Evolutionary conservation across 192 early-diverging fungal genomes (phyloP), one percentile per base, ranked within the genome.

Genomic region (Mortierella alpina): DNA sequence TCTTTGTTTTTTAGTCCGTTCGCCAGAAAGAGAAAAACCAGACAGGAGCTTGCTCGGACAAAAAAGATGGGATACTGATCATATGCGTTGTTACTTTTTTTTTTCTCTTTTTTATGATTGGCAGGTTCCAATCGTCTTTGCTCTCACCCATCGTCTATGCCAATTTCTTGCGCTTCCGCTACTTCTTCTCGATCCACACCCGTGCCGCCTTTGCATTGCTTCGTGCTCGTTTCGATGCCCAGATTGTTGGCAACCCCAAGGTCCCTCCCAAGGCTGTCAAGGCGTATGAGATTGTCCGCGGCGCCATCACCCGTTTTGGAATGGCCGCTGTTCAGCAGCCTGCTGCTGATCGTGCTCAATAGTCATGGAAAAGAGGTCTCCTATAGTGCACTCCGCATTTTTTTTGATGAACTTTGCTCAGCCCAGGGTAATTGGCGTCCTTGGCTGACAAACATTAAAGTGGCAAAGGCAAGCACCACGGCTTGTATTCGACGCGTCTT

Each of bases 141-240:
- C 72, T 89, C 66, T 87, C 85, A 15, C 84, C 85, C 48, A 61
- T 95, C 41, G 60, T 94, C 13, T 94, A 89, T 66, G 84, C 80
- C 47, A 89, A 92, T 68, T 94, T 94, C 78, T 79, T 95, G 69
- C 85, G 88, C 23, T 92, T 94, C 85, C 82, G 94, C 31, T 92
- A 88, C 75, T 84, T 90, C 81, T 86, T 93, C 54, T 89, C 86
- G 42, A 63, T 87, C 41, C 87, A 87, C 66, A 85, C 84, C 10
- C 80, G 83, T 49, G 69, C 72, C 47, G 82, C 84, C 5, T 88
- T 90, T 57, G 41, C 68, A 45, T 52, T 84, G 41, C 63, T 85
- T 22, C 67, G 68, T 12, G 59, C 56, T 39, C 64, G 78, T 31
- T 14, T 83, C 42, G 88, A 90, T 62, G 68, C 58, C 7, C 11